Conservation (phyloP, 768 basidiomycete species). For the Kwoniella sp. region DNA sequence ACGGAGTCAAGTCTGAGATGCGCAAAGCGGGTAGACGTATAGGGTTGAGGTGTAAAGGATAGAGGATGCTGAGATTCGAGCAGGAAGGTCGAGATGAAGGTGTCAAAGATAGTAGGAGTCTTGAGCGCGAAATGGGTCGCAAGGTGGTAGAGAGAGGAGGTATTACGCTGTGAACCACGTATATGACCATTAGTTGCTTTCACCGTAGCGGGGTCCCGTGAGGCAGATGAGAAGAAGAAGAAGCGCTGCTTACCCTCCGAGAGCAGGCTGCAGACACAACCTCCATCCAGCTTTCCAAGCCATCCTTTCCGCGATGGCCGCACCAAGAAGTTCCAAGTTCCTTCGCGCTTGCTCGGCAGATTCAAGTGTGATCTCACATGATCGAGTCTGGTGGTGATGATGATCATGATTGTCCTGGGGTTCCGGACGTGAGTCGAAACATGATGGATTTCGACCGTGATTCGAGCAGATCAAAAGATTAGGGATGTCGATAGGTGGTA, state of each 20-base stretch:
- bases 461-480: conserved; percentile 13
- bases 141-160: conserved; percentile 1
- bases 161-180: conserved; percentile 1
- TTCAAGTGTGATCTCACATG: conserved; percentile 16
- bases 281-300: conserved; percentile 27
- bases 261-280: conserved; percentile 1
- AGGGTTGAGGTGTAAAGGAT: conserved; percentile 9
- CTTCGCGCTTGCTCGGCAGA: not conserved
- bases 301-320: conserved; percentile 31
- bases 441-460: conserved; percentile 22
- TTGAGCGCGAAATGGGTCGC: conserved; percentile 1
- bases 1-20: not conserved
- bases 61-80: not conserved
- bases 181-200: too few relatives aligned
- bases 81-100: not conserved
- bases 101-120: conserved; percentile 14
- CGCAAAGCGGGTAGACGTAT: conserved; percentile 18
- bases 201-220: too few relatives aligned
- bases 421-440: conserved; percentile 10
- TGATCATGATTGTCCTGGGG: too few relatives aligned
- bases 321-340: conserved; percentile 14
- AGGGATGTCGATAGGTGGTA: conserved; percentile 6
- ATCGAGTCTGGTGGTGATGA: not conserved
- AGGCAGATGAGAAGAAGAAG: too few relatives aligned
- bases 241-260: conserved; percentile 8